Base-by-base conservation (phyloP, 352 stramenopile species). In the Phytophthora hybrid region DNA sequence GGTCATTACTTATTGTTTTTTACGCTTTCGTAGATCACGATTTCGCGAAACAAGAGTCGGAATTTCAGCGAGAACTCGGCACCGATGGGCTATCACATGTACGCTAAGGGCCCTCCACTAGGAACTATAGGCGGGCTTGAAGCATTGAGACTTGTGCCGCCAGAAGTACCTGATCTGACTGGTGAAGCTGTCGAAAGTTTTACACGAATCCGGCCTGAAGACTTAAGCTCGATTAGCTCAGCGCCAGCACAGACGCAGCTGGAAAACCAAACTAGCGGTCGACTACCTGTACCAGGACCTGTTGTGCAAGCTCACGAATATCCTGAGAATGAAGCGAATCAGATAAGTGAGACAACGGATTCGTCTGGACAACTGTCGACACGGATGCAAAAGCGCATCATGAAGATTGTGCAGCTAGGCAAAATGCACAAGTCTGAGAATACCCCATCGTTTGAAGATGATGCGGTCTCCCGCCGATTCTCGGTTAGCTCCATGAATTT, bases 401-500 rank as follows among this genome's bases (percentile, higher is more conserved):
- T 71, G 60, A 77, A 80, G 59, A 53, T 75, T 59, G 59, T 73
- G 14, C 55, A 70, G 31, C n/a, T 69, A n/a, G 60, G 49, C 46
- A 80, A 70, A 55, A 31, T 34, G 10, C 56, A 53, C 21, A 71
- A 69, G 14, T 13, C 37, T n/a, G 49, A 62, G 7, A 29, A 64
- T 21, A 31, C 10, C 3, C 14, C 34, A 8, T 69, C 55, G n/a
- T 18, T 26, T 4, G 66, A 72, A 9, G 21, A 67, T 19, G 60
- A 64, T 46, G 74, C 39, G n/a, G 34, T 88, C 5, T 82, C 80
- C 7, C 67, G 83, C n/a, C 80, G 81, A 6, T 84, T 88, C 44
- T 88, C 84, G 1, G 63, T 87, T n/a, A 87, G 69, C 34, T 80
- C 81, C 19, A 68, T 75, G 32, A 68, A 81, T 9, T 65, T 85